These are phyloP conservation scores for Fusarium citri DNA, from an alignment of 2,329 filamentous ascomycete genomes.

Conservation along the genomic window DNA sequence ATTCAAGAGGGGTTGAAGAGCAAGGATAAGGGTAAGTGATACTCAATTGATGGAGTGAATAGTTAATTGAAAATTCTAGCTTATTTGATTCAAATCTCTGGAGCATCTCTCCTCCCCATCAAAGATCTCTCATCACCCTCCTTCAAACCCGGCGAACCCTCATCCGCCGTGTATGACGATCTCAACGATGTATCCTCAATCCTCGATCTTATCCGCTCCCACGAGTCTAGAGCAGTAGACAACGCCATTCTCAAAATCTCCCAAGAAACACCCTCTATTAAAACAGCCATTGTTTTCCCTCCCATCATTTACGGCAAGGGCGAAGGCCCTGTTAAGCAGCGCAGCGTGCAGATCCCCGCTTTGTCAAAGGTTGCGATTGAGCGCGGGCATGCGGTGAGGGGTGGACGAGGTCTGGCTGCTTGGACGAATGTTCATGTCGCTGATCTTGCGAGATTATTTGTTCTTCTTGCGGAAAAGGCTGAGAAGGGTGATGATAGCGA, in stretches of 20 bases:
- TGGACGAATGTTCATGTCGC: constrained; percentile 54
- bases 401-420: constrained; percentile 50
- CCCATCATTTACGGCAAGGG: constrained; percentile 56
- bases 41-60: too few species aligned
- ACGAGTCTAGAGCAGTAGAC: constrained; percentile 50
- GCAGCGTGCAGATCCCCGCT: constrained; percentile 56
- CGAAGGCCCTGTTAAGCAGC: constrained; percentile 52
- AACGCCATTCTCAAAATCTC: constrained; percentile 52
- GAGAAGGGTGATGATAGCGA: constrained; percentile 33
- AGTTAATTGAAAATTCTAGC: background rate
- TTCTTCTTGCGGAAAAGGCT: constrained; percentile 48
- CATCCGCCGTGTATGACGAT: constrained; percentile 52
- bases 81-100: constrained; percentile 53
- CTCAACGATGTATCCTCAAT: constrained; percentile 45
- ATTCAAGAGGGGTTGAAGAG: constrained; percentile 47
- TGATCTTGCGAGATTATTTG: constrained; percentile 50
- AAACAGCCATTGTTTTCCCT: constrained; percentile 52
- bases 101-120: constrained; percentile 51
- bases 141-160: constrained; percentile 48
- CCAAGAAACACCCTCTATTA: constrained; percentile 42
- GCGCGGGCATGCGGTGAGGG: constrained; percentile 47
- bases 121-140: constrained; percentile 49
- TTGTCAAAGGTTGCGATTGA: constrained; percentile 51
- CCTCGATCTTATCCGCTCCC: constrained; percentile 41
- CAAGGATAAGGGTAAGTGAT: constrained; percentile 7